Evolutionary conservation across 1,139 yeast genomes (phyloP).

Genomic region (Hanseniaspora uvarum): DNA sequence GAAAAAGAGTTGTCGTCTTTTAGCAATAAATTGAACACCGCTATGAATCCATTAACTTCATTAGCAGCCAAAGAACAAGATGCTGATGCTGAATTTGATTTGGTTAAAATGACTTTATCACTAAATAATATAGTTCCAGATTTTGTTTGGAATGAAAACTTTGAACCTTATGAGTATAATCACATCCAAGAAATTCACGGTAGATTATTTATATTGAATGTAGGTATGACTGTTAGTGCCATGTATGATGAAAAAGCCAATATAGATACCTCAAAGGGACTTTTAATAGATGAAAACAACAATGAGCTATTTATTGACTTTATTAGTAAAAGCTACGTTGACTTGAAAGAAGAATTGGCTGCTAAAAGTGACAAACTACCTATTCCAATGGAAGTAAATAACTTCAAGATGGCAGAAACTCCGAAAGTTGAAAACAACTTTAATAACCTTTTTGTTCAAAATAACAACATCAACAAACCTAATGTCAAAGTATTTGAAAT

Average conservation of each 20-base stretch:
- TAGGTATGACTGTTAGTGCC: not conserved
- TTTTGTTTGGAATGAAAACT: not conserved
- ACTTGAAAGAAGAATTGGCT: not conserved
- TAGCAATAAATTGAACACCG: not conserved
- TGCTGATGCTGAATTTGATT: not conserved
- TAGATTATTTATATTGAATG: not conserved
- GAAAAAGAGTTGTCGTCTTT: not conserved
- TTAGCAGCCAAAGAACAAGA: not conserved
- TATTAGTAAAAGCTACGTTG: not conserved
- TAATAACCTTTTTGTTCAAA: not conserved
- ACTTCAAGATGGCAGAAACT: not conserved
- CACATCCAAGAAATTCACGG: not conserved
- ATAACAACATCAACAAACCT: not conserved
- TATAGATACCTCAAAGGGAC: not conserved
- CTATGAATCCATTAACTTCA: not conserved
- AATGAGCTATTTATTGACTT: not conserved
- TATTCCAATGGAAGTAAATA: not conserved
- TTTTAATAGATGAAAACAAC: not conserved
- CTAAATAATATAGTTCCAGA: not conserved
- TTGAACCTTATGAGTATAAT: not conserved
- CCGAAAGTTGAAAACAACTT: not conserved
- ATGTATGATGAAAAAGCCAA: slow-evolving; percentile 3
- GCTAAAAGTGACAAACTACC: not conserved
- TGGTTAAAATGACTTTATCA: not conserved
- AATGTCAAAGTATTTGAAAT: slow-evolving; percentile 1